These are phyloP conservation scores for Claviceps sp. DNA, from an alignment of 2,329 filamentous ascomycete genomes.

Conservation along the genomic window DNA sequence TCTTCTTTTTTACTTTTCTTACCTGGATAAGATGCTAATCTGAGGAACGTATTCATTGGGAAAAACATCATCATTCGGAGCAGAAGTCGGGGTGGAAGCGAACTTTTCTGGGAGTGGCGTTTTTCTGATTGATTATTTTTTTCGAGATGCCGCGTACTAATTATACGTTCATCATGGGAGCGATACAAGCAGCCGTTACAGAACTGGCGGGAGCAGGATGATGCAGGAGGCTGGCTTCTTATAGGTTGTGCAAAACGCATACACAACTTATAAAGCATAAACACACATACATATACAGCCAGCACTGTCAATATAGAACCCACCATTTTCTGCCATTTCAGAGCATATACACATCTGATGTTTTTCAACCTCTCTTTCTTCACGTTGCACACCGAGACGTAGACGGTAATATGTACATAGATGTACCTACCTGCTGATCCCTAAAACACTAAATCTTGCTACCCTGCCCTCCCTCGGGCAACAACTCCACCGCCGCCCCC, in stretches of 20 bases:
- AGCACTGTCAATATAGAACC: too few relatives aligned
- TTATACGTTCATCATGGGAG: neutral
- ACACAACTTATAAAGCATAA: too few relatives aligned
- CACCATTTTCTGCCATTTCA: too few relatives aligned
- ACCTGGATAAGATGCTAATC: too few relatives aligned
- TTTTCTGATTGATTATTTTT: neutral
- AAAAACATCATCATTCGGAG: neutral
- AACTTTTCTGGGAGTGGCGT: neutral
- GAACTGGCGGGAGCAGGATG: neutral
- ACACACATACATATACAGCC: neutral
- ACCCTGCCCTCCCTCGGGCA: conserved; percentile 17
- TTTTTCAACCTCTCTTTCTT: too few relatives aligned
- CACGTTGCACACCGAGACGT: too few relatives aligned
- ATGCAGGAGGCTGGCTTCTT: too few relatives aligned
- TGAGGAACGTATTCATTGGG: neutral
- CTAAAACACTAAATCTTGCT: conserved; percentile 13
- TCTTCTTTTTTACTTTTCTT: neutral
- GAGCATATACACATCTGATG: too few relatives aligned
- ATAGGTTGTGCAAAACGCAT: too few relatives aligned
- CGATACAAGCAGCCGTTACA: neutral
- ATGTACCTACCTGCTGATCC: too few relatives aligned
- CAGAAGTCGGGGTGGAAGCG: neutral
- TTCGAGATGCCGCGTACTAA: neutral
- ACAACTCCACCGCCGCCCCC: conserved; percentile 65
- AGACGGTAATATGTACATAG: too few relatives aligned